These are phyloP conservation scores for Truncatella angustata DNA, from an alignment of 2,329 filamentous ascomycete species.

Conservation along the genomic window DNA sequence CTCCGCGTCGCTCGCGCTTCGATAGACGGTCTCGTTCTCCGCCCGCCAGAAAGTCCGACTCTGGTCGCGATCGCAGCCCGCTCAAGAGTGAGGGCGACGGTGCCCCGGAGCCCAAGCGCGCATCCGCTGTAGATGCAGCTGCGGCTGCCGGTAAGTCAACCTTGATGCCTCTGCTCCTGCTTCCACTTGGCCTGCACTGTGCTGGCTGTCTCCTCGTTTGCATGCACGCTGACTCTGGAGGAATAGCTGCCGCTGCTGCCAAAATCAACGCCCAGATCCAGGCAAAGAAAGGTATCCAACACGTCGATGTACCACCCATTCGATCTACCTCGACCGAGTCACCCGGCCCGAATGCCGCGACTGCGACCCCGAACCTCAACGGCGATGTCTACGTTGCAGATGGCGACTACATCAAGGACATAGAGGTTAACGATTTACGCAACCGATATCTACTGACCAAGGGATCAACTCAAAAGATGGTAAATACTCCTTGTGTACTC, in stretches of 20 bases:
- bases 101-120: slow-evolving; percentile 37
- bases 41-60: slow-evolving; percentile 63
- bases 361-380: slow-evolving; percentile 58
- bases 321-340: slow-evolving; percentile 51
- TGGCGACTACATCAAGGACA: slow-evolving; percentile 97
- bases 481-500: slow-evolving; percentile 75
- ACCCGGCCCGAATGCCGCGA: slow-evolving; percentile 35
- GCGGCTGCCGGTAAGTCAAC: slow-evolving; percentile 68
- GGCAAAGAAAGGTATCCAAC: slow-evolving; percentile 84
- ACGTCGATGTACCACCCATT: slow-evolving; percentile 85
- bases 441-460: slow-evolving; percentile 98
- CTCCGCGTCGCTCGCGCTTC: slow-evolving; percentile 77
- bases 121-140: slow-evolving; percentile 62
- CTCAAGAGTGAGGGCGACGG: slow-evolving; percentile 45
- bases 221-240: no score
- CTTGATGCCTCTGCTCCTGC: slow-evolving; percentile 11
- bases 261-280: slow-evolving; percentile 82
- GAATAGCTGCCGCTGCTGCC: slow-evolving; percentile 85
- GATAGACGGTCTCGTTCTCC: slow-evolving; percentile 91
- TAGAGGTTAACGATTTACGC: slow-evolving; percentile 96
- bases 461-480: slow-evolving; percentile 97
- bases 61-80: slow-evolving; percentile 78
- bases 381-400: slow-evolving; percentile 92
- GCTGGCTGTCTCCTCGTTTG: no score
- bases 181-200: no score